A percentile compares a stretch with the other conserved stretches of the same genome.
These are phyloP conservation scores for Haematococcus lacustris DNA, from an alignment of 139 green algal species.

Conservation along the genomic window DNA sequence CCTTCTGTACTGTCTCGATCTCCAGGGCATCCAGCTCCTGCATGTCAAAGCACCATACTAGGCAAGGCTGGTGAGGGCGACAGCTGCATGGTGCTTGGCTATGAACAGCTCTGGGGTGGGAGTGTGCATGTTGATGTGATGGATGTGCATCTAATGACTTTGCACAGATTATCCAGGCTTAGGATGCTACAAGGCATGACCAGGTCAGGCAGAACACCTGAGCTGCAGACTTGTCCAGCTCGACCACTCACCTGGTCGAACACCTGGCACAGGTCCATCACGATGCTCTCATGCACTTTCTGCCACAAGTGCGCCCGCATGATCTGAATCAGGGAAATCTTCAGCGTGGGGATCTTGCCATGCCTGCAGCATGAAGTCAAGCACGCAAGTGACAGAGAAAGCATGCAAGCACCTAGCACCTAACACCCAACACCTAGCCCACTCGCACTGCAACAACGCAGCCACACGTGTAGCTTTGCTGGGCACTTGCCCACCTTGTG, in stretches of 20 bases:
- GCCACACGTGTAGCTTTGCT: too few species aligned
- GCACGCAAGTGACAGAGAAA: not conserved
- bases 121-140: not conserved
- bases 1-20: conserved; percentile 99
- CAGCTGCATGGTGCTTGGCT: not conserved
- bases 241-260: conserved; percentile 1
- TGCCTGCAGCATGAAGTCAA: conserved; percentile 16
- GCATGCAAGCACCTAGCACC: not conserved
- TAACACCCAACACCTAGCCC: conserved; percentile 8
- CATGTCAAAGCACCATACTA: conserved; percentile 53
- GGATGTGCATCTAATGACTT: not conserved
- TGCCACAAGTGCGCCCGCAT: conserved; percentile 99
- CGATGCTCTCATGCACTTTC: conserved; percentile 98
- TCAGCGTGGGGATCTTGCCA: conserved; percentile 99
- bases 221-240: not conserved
- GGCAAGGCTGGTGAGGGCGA: not conserved
- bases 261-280: conserved; percentile 57
- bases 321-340: conserved; percentile 99
- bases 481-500: too few species aligned
- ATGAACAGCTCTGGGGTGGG: not conserved
- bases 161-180: not conserved
- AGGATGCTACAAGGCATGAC: not conserved
- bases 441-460: too few species aligned
- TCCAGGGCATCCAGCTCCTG: conserved; percentile 99
- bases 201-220: not conserved